Conservation (phyloP, 2,329 filamentous ascomycete species). For the Aspergillus viridinutans region DNA sequence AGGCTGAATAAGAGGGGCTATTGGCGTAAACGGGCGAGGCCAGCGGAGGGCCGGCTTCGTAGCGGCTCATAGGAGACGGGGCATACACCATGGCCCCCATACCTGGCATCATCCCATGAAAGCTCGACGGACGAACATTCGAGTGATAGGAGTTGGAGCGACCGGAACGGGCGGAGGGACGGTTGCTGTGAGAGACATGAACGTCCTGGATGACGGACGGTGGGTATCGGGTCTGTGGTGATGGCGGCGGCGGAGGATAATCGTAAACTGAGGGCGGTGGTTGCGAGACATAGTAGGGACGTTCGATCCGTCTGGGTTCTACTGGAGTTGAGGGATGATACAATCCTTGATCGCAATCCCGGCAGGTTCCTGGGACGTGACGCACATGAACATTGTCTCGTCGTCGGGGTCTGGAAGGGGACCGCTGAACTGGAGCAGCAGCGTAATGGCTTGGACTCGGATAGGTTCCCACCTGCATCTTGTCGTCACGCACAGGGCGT, state of each 20-base stretch:
- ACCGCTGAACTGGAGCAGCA: constrained; percentile 25
- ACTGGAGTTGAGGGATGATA: constrained; percentile 31
- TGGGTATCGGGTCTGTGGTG: constrained; percentile 28
- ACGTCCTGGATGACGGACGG: constrained; percentile 28
- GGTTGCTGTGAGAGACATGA: constrained; percentile 26
- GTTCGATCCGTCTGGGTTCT: constrained; percentile 31
- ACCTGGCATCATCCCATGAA: constrained; percentile 33
- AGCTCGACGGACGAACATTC: constrained; percentile 36
- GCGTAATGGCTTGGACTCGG: constrained; percentile 26
- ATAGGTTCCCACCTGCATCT: constrained; percentile 33
- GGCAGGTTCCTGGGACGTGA: constrained; percentile 31
- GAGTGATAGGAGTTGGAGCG: constrained; percentile 36
- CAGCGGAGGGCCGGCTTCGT: constrained; percentile 35
- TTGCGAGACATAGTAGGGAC: constrained; percentile 26
- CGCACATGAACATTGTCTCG: constrained; percentile 28
- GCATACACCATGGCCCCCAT: constrained; percentile 27
- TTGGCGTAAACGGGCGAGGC: constrained; percentile 35
- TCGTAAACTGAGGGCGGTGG: constrained; percentile 26
- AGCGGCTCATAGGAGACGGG: constrained; percentile 25
- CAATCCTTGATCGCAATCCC: constrained; percentile 32
- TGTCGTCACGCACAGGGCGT: constrained; percentile 29
- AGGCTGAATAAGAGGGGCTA: constrained; percentile 25
- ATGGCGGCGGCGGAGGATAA: constrained; percentile 24
- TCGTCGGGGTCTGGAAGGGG: constrained; percentile 32
- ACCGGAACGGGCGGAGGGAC: constrained; percentile 23